Percentiles rank a stretch among this genome's conserved stretches.
phyloP scores from a whole-genome alignment of 176 grass and related monocot genomes.

The Aegilops umbellulata region DNA sequence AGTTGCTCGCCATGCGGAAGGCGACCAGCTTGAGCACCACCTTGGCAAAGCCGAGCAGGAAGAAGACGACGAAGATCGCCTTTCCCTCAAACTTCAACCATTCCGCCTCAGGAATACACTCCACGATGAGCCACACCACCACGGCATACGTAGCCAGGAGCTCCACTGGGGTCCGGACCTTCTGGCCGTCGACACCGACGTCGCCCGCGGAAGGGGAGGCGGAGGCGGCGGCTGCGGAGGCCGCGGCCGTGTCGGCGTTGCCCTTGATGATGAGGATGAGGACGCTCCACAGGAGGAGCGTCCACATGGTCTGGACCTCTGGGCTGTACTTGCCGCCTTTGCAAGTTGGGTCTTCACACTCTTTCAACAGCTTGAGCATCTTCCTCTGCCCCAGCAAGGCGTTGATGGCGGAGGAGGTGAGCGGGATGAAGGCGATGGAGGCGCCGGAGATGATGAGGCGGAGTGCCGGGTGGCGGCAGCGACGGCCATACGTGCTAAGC shows the following conservation, averaged over 20 bases:
- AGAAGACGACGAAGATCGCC: slow-evolving; percentile 9
- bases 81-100: accelerated
- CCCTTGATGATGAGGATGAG: slow-evolving; percentile 11
- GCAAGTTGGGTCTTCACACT: neutral
- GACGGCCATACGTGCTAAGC: neutral
- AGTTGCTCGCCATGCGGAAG: neutral
- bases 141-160: neutral
- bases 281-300: slow-evolving; percentile 5
- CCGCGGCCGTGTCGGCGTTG: neutral
- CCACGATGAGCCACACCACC: neutral
- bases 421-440: slow-evolving; percentile 1
- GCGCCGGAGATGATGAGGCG: neutral
- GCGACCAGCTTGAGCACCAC: slow-evolving; percentile 4
- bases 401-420: neutral
- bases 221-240: neutral
- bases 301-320: neutral
- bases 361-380: no score
- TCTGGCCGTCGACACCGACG: neutral
- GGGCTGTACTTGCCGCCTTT: no score
- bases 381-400: neutral
- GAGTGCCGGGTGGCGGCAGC: neutral
- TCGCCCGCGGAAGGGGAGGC: neutral
- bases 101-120: neutral
- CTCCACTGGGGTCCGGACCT: neutral
- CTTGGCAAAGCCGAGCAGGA: slow-evolving; percentile 13